Evolutionary conservation across 148 eudicot species (phyloP), one percentile per base, ranked within the genome.

Genomic region (Diospyros kaki): DNA sequence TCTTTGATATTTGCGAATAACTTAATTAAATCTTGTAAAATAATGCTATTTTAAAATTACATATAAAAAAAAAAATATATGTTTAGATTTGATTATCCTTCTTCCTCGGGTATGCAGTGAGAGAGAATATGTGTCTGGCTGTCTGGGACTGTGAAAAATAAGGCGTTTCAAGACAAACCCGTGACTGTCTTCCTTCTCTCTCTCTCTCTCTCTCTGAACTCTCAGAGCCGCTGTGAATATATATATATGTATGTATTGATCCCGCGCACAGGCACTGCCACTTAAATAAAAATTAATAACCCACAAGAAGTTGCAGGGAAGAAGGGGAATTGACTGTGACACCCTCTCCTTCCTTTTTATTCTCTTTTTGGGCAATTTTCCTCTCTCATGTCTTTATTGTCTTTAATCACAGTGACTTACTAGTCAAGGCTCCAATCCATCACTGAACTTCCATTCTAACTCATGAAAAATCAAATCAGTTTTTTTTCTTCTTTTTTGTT

Each of bases 101-200:
- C 42, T 9, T 61, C 42, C 65, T 61, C 42, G 65, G 65, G 5
- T 61, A 61, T 61, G 65, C 38, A 39, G 65, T 38, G 48, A 42
- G 69, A 66, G 69, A 66, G 42, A 18, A 66, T 66, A 66, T 67
- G 56, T 66, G 69, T 66, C 69, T n/a, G 53, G 44, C 39, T 64
- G 67, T 64, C 17, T 66, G 3, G 69, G 69, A n/a, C 69, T 45
- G 38, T 66, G 79, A 82, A 84, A 82, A 82, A 82, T 83, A 83
- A 84, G 89, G 82, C 78, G 64, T 88, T 89, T 85, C 89, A 86
- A 88, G 89, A 84, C 81, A 74, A 83, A 85, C 97, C 97, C 97
- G 97, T 92, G 97, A 92, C 94, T 76, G 7, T 66, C 69, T 45
- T 45, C 53, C 59, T 74, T 73, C 64, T 75, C 52, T 72, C 45